Evolutionary conservation across 164 flowering plant genomes (phyloP).

Genomic region (Umbellularia californica): DNA sequence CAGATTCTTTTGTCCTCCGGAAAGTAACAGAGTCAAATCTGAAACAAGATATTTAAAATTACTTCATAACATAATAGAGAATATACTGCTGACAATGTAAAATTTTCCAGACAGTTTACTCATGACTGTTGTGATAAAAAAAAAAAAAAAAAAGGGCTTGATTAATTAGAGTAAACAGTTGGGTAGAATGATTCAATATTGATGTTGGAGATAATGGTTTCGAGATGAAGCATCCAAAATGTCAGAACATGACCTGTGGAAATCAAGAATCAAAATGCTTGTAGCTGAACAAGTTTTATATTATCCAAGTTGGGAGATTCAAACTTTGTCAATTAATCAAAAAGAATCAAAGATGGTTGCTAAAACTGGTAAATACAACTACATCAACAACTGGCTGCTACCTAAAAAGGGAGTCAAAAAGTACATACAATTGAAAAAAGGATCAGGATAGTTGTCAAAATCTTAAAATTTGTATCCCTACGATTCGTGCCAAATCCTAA

Average conservation of each 20-base stretch:
- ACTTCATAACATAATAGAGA: background rate
- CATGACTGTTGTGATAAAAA: background rate
- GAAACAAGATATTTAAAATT: constrained; percentile 12
- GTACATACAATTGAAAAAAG: too few relatives aligned
- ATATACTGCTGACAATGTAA: background rate
- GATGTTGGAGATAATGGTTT: background rate
- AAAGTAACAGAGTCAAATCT: constrained; percentile 73
- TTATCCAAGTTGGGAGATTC: background rate
- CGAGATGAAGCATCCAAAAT: background rate
- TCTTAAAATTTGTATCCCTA: too few relatives aligned
- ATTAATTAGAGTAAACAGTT: too few relatives aligned
- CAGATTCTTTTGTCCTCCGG: constrained; percentile 54
- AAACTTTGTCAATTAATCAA: too few relatives aligned
- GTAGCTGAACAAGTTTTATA: background rate
- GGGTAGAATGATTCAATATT: background rate
- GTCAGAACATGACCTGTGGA: background rate
- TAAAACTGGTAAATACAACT: background rate
- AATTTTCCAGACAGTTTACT: background rate
- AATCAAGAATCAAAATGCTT: background rate
- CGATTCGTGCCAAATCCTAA: too few relatives aligned
- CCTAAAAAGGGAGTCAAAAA: background rate
- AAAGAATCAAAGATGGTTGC: background rate
- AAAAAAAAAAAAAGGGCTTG: background rate
- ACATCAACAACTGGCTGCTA: background rate
- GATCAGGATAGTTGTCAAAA: too few relatives aligned